Evolutionary conservation across 805 yeast species (phyloP).

Genomic region (Monosporozyma aquatica): DNA sequence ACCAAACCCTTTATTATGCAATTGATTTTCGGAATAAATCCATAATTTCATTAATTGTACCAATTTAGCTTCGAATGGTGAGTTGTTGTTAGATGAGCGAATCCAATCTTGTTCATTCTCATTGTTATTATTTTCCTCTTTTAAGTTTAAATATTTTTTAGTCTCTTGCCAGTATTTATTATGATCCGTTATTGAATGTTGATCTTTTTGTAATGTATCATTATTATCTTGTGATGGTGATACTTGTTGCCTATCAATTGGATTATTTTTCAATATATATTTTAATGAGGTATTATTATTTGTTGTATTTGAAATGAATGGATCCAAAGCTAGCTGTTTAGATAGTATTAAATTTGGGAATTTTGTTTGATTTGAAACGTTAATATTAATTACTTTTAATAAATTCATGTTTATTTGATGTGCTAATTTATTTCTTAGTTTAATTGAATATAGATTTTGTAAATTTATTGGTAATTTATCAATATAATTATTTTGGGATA

Average conservation of each 20-base stretch:
- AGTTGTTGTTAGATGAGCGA: background rate
- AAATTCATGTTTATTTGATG: constrained; percentile 53
- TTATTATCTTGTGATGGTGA: too few species aligned
- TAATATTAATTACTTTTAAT: constrained; percentile 19
- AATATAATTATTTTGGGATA: constrained; percentile 14
- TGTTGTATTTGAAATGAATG: background rate
- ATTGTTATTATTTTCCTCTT: background rate
- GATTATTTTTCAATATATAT: background rate
- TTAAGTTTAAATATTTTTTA: constrained; percentile 1
- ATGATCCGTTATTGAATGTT: background rate
- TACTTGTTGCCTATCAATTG: background rate
- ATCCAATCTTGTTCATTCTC: background rate
- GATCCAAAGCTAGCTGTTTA: background rate
- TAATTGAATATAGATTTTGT: constrained; percentile 46
- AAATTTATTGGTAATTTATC: constrained; percentile 47
- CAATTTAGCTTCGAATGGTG: constrained; percentile 31
- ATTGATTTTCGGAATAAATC: constrained; percentile 54
- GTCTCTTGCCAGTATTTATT: constrained; percentile 5
- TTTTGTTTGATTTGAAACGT: constrained; percentile 11
- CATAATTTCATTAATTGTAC: constrained; percentile 51
- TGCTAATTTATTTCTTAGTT: constrained; percentile 57
- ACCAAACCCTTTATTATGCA: constrained; percentile 32
- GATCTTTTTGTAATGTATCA: background rate
- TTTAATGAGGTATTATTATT: background rate
- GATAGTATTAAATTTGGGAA: constrained; percentile 12